Percentiles rank a stretch among this genome's conserved stretches.
Evolutionary conservation across 192 early-diverging fungal species (phyloP).

Genomic region (Funneliformis mosseae): DNA sequence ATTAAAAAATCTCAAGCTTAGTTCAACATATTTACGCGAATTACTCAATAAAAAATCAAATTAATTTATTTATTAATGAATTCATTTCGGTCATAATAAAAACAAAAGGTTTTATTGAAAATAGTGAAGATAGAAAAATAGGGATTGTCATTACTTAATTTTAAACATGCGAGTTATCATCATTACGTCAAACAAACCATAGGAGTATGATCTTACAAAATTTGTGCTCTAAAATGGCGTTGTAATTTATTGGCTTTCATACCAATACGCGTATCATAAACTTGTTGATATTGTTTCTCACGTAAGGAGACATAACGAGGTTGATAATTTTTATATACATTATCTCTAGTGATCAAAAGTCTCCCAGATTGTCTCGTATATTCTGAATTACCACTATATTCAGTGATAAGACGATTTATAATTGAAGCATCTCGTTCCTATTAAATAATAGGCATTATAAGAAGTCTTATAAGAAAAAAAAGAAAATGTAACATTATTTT

Average conservation of each 20-base stretch:
- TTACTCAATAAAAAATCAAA: conserved; percentile 21
- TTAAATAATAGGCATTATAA: neutral
- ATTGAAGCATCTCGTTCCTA: neutral
- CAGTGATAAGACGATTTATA: conserved; percentile 75
- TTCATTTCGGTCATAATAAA: no score
- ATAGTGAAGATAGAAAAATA: no score
- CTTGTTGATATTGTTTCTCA: conserved; percentile 36
- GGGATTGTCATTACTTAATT: no score
- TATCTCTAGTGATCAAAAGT: conserved; percentile 41
- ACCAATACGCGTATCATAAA: conserved; percentile 68
- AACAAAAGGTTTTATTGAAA: no score
- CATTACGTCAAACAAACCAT: neutral
- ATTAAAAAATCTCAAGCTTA: conserved; percentile 69
- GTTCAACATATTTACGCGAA: conserved; percentile 75
- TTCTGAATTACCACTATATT: conserved; percentile 60
- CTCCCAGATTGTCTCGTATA: conserved; percentile 47
- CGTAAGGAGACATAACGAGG: conserved; percentile 29
- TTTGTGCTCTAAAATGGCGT: conserved; percentile 83
- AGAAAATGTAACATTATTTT: neutral
- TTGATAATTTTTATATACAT: conserved; percentile 44
- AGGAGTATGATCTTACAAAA: conserved; percentile 60
- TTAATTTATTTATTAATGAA: neutral
- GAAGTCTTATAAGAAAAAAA: neutral
- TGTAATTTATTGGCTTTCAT: conserved; percentile 85
- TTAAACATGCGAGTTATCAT: no score